These are phyloP conservation scores for Calophaca sinica DNA, from an alignment of 306 rosid genomes.

Conservation along the genomic window DNA sequence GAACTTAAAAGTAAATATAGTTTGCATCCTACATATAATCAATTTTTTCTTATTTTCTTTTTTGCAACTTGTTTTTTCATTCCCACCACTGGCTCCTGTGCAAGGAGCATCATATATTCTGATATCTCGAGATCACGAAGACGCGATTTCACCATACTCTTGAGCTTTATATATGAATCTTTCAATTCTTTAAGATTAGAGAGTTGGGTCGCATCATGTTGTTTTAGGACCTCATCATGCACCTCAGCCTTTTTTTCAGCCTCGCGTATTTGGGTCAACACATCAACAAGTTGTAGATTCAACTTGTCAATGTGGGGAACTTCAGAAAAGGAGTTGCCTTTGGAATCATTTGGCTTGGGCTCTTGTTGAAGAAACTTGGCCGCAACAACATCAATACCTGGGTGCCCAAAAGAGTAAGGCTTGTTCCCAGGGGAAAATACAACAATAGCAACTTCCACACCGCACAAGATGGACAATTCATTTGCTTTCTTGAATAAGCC, in stretches of 20 bases:
- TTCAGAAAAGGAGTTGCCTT: not conserved
- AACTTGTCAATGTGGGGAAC: not conserved
- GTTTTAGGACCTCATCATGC: not conserved
- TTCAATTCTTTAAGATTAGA: not conserved
- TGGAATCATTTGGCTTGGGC: not conserved
- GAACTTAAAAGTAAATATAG: not conserved
- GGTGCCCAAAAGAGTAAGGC: constrained; percentile 35
- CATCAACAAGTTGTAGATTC: not conserved
- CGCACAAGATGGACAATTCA: not conserved
- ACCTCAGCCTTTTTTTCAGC: not conserved
- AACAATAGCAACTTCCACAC: constrained; percentile 18
- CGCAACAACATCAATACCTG: not conserved
- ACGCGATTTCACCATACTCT: not conserved
- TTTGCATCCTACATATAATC: not conserved
- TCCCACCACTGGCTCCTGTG: not conserved
- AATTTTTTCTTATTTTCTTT: not conserved
- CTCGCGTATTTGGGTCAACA: not conserved
- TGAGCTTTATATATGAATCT: not conserved
- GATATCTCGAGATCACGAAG: not conserved
- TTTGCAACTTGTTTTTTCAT: not conserved
- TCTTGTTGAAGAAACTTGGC: not conserved
- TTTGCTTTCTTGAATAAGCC: constrained; percentile 16
- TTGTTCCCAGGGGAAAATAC: constrained; percentile 11
- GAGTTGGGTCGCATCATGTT: not conserved
- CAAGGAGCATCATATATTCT: not conserved